Conservation (phyloP, 345 rosid species). For the Eucalyptus shirleyi region DNA sequence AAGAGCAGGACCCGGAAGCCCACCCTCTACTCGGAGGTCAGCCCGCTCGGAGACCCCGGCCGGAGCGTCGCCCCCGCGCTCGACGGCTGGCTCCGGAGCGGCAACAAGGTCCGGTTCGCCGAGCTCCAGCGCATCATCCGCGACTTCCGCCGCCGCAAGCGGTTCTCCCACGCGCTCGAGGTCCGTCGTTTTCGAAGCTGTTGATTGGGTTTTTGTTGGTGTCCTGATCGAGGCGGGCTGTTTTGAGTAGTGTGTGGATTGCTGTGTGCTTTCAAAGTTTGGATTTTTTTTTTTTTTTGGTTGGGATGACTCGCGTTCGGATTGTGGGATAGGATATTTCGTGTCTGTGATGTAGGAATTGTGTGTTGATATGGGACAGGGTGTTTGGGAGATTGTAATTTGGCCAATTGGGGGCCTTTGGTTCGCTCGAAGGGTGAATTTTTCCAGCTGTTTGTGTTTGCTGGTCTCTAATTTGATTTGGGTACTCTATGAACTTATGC, state of each 20-base stretch:
- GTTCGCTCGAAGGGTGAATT: not conserved
- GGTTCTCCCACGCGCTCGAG: conserved; percentile 82
- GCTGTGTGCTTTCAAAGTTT: not conserved
- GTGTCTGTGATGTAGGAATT: not conserved
- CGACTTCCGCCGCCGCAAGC: conserved; percentile 73
- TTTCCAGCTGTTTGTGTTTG: not conserved
- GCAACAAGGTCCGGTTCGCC: conserved; percentile 49
- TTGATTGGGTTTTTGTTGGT: not conserved
- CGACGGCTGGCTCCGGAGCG: conserved; percentile 54
- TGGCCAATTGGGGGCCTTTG: not conserved
- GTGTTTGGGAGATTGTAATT: not conserved
- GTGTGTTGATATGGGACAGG: not conserved
- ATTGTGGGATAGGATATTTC: not conserved
- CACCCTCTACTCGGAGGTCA: conserved; percentile 61
- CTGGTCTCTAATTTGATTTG: not conserved
- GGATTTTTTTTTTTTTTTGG: not conserved
- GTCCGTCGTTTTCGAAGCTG: conserved; percentile 6
- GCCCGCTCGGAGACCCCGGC: conserved; percentile 59
- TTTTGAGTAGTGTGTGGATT: not conserved
- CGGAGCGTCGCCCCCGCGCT: conserved; percentile 55
- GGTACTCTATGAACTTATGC: not conserved
- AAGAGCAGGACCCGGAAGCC: conserved; percentile 42
- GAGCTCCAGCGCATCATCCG: conserved; percentile 79
- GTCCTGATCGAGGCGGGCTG: not conserved
- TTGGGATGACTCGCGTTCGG: not conserved